Base-by-base conservation (phyloP, 225 moss, liverwort and hornwort species). In the Asterella californica region DNA sequence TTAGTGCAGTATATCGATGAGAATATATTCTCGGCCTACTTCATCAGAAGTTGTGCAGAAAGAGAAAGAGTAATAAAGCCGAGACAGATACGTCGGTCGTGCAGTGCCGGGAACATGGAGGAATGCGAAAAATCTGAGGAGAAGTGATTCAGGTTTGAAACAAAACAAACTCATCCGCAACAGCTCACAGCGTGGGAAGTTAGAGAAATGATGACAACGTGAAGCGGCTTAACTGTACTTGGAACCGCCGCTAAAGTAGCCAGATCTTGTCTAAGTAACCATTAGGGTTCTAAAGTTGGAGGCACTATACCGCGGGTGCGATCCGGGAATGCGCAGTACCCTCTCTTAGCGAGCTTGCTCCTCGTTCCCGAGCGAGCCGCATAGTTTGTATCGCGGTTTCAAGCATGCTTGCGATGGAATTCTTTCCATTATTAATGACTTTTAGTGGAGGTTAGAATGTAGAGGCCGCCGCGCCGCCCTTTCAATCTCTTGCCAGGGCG, bases 391-490 rank as follows among this genome's bases (percentile, higher is more conserved):
- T 27, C 66, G 32, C 54, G 73, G 64, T 73, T 78, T 8, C 36
- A 30, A 29, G 54, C 67, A 10, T 54, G 59, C 63, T 21, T 32
- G 29, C 29, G 24, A 10, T n/a, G 45, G 10, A 27, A 19, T 57
- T 74, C 25, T 7, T 30, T 30, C 15, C 29, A 30, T 14, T 27
- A 75, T 55, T 54, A 75, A 75, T 75, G 57, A 36, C 19, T 1
- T 5, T 10, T 34, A 9, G 74, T 27, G 63, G 81, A 52, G 45
- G 81, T 75, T 81, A 50, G 18, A 49, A 30, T 33, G 38, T 76
- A 38, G 82, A 74, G 72, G 72, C 77, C 63, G 77, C 77, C 46
- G 46, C 73, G 83, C 67, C 73, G 72, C 74, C 79, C 76, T 50
- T 82, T 77, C 49, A 46, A 63, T 72, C 82, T 53, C 33, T 57